Percentiles rank a stretch among this genome's conserved stretches.
phyloP scores from a whole-genome alignment of 352 stramenopile genomes.

The Pseudoperonospora humuli region DNA sequence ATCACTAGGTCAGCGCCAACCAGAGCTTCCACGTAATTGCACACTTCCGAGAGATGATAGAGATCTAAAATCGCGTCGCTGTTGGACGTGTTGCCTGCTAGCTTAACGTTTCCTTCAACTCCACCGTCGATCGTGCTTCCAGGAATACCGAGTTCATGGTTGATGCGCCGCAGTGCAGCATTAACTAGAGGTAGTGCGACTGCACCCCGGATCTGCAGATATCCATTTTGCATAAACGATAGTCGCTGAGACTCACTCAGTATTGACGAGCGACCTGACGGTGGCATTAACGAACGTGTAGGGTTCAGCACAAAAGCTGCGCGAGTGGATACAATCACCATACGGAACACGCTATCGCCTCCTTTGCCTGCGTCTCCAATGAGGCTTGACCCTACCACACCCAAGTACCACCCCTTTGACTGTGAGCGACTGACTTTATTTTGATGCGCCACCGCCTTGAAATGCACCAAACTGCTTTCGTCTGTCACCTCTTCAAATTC shows the following conservation, averaged over 20 bases:
- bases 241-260: constrained; percentile 52
- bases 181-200: constrained; percentile 54
- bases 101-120: constrained; percentile 60
- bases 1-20: constrained; percentile 39
- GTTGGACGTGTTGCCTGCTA: constrained; percentile 69
- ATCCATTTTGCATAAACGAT: constrained; percentile 70
- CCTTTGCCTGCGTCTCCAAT: constrained; percentile 45
- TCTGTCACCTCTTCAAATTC: constrained; percentile 24
- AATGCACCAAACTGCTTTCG: constrained; percentile 20
- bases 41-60: constrained; percentile 42
- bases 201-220: constrained; percentile 64
- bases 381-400: constrained; percentile 22
- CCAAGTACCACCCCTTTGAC: constrained; percentile 51
- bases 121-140: constrained; percentile 65
- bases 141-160: constrained; percentile 66
- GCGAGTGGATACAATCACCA: constrained; percentile 38
- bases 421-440: constrained; percentile 52
- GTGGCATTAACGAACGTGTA: constrained; percentile 20
- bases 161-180: constrained; percentile 50
- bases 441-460: constrained; percentile 56
- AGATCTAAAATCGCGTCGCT: constrained; percentile 51
- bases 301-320: constrained; percentile 43
- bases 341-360: constrained; percentile 36
- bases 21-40: constrained; percentile 55
- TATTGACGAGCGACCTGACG: constrained; percentile 14